Base-by-base conservation (phyloP, 2,329 filamentous ascomycete species). In the Colletotrichum abscissum region DNA sequence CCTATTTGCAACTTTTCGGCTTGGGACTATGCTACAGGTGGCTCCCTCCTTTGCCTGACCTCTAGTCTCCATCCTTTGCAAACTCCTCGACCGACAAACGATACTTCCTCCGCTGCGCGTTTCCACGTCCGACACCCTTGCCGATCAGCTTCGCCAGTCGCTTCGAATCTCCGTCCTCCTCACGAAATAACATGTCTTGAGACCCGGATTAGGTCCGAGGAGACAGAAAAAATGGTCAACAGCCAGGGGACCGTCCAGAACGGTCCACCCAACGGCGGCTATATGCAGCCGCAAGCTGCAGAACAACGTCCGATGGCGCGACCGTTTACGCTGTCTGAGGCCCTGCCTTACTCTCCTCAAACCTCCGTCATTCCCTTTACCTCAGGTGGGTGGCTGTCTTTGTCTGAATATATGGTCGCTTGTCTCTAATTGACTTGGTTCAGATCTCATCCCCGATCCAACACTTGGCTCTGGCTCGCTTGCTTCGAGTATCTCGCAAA, bases 271-370 rank as follows among this genome's bases (percentile, higher is more conserved):
- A 75, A 75, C 56, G 72, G 74, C n/a, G 54, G 30, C 55, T 74
- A 71, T 33, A 70, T 71, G 46, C 74, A 75, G 66, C 67, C 67
- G 26, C 70, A 73, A 54, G 28, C 63, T 26, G 56, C 62, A 58
- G 63, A 71, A 9, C 74, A 75, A 54, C 63, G 63, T 24, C 67
- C 72, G n/a, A 70, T 65, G 70, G 67, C 70, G 16, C 58, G 86
- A 67, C 87, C 91, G 1, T 91, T 92, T 79, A 89, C 89, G 4
- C 88, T 97, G 14, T 89, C 92, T 69, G 93, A 97, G 79, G 94
- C 94, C 35, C 86, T 97, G 58, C 93, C 93, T n/a, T 95, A 92
- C 82, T 94, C 94, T 64, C 94, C 94, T 28, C 92, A 96, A 80
- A 94, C 92, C 62, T 95, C 93, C 4, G 92, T 95, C 62, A 88